These are phyloP conservation scores for Fusarium sp. DNA, from an alignment of 2,329 filamentous ascomycete genomes.

Conservation along the genomic window DNA sequence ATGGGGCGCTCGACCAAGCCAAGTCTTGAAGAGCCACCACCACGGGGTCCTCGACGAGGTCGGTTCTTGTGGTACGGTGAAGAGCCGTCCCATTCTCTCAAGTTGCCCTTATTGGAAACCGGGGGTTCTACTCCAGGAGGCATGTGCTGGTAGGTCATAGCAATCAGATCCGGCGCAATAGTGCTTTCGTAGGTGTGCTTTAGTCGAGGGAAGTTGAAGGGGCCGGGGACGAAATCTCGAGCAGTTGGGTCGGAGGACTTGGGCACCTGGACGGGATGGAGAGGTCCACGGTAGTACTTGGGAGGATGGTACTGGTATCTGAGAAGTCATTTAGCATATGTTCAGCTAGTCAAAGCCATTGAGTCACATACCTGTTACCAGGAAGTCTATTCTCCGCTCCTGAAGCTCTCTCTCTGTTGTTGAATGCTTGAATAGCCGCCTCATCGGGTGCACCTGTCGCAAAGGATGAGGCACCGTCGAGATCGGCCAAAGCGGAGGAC, in stretches of 20 bases:
- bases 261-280: constrained; percentile 94
- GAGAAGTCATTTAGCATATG: constrained; percentile 22
- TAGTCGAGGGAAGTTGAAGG: constrained; percentile 88
- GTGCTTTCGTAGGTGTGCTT: constrained; percentile 92
- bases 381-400: constrained; percentile 58
- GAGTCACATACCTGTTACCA: constrained; percentile 60
- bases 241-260: constrained; percentile 87
- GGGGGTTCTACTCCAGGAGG: constrained; percentile 77
- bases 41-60: constrained; percentile 85
- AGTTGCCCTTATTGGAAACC: constrained; percentile 68
- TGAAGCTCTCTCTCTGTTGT: constrained; percentile 54
- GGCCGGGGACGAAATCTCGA: constrained; percentile 88
- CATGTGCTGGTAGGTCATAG: constrained; percentile 87
- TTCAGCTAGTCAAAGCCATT: background rate
- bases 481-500: constrained; percentile 58
- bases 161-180: constrained; percentile 87
- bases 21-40: constrained; percentile 73
- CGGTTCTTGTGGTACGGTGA: constrained; percentile 96
- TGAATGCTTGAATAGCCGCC: constrained; percentile 57
- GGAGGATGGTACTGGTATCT: constrained; percentile 97
- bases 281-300: constrained; percentile 92
- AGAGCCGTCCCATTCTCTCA: constrained; percentile 88
- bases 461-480: constrained; percentile 66
- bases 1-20: constrained; percentile 79
- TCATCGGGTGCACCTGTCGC: constrained; percentile 57